Percentiles rank a stretch among this genome's conserved stretches.
Evolutionary conservation across 768 basidiomycete genomes (phyloP).

Genomic region (Rhizopogon sp.): DNA sequence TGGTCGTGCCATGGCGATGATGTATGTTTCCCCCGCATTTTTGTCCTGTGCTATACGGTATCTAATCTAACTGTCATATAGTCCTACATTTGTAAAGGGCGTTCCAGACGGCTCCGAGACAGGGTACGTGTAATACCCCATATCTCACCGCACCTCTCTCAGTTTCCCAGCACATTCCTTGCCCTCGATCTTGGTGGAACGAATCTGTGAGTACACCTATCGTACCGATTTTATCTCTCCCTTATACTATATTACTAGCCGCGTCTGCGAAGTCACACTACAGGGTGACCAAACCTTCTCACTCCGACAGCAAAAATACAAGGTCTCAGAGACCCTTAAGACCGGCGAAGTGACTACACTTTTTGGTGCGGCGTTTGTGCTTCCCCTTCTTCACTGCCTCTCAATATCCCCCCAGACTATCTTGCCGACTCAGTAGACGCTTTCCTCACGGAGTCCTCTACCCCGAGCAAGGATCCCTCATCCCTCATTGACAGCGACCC

Average conservation of each 20-base stretch:
- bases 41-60: background rate
- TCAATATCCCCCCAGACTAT: conserved; percentile 60
- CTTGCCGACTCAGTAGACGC: conserved; percentile 95
- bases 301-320: conserved; percentile 94
- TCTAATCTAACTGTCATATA: conserved; percentile 21
- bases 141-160: conserved; percentile 3
- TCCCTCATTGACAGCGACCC: conserved; percentile 17
- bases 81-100: conserved; percentile 92
- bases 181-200: conserved; percentile 97
- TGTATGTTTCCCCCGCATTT: conserved; percentile 41
- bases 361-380: conserved; percentile 56
- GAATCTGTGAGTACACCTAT: conserved; percentile 68
- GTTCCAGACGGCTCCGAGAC: conserved; percentile 93
- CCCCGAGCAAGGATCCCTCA: conserved; percentile 16
- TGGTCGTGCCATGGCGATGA: conserved; percentile 88
- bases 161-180: conserved; percentile 72
- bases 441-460: conserved; percentile 65
- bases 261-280: conserved; percentile 92
- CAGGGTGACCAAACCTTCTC: conserved; percentile 86
- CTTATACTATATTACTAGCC: conserved; percentile 41
- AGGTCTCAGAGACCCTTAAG: conserved; percentile 90
- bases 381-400: conserved; percentile 1
- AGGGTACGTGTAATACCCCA: conserved; percentile 51
- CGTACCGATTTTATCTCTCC: background rate
- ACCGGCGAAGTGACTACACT: conserved; percentile 83